These are phyloP conservation scores for Fusarium avenaceum DNA, from an alignment of 2,329 filamentous ascomycete genomes.

Conservation along the genomic window DNA sequence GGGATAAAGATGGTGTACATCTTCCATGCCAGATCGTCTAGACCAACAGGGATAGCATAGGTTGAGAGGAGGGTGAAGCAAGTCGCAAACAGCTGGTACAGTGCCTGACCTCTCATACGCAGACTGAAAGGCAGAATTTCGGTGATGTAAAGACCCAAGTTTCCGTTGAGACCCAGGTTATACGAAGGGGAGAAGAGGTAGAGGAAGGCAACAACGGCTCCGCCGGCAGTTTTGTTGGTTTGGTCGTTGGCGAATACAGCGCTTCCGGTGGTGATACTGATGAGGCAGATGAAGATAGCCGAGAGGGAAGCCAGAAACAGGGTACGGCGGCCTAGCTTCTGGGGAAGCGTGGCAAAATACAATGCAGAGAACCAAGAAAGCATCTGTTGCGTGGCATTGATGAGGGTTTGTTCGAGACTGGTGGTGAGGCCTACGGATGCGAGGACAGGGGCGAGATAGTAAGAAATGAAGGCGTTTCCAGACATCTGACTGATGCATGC, in stretches of 20 bases:
- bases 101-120: conserved; percentile 1
- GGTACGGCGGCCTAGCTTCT: conserved; percentile 5
- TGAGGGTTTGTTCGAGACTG: conserved; percentile 7
- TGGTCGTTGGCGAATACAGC: neutral
- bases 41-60: conserved; percentile 32
- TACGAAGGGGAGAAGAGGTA: conserved; percentile 8
- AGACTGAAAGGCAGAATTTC: conserved; percentile 7
- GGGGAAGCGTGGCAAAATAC: neutral
- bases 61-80: conserved; percentile 18
- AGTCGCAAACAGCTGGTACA: conserved; percentile 7
- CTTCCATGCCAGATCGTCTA: conserved; percentile 31
- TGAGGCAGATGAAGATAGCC: conserved; percentile 3
- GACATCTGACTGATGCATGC: conserved; percentile 7
- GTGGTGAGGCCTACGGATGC: conserved; percentile 2
- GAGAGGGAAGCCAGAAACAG: neutral
- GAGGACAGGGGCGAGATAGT: conserved; percentile 3
- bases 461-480: neutral
- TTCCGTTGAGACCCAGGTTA: neutral
- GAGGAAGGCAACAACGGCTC: conserved; percentile 1
- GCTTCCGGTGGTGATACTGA: conserved; percentile 12
- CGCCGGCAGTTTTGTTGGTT: conserved; percentile 4
- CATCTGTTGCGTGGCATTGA: conserved; percentile 15
- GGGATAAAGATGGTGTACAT: conserved; percentile 33
- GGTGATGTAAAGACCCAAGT: conserved; percentile 4
- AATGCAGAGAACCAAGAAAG: conserved; percentile 2